Conservation (phyloP, 495 filamentous ascomycete species). For the Aspergillus haitiensis region DNA sequence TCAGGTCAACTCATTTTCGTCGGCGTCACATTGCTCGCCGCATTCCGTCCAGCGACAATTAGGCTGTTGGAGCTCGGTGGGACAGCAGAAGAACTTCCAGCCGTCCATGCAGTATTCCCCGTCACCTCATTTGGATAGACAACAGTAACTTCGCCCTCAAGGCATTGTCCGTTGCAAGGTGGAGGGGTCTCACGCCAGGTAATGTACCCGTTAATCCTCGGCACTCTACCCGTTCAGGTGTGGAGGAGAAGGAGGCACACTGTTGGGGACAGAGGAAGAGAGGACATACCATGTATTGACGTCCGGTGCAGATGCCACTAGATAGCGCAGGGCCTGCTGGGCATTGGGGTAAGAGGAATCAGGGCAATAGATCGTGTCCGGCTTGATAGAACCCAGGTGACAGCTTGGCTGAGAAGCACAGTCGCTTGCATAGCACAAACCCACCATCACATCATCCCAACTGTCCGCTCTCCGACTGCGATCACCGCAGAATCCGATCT, state of each 20-base stretch:
- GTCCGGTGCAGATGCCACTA: constrained; percentile 4
- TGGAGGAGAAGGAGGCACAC: background rate
- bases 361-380: too few species aligned
- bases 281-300: constrained; percentile 4
- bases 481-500: constrained; percentile 4
- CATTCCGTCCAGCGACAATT: constrained; percentile 8
- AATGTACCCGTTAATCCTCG: constrained; percentile 1
- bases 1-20: constrained; percentile 9
- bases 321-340: too few species aligned
- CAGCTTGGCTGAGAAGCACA: too few species aligned
- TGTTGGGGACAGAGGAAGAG: too few species aligned
- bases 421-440: constrained; percentile 7
- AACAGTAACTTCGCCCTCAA: constrained; percentile 1
- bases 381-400: too few species aligned
- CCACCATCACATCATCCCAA: constrained; percentile 5
- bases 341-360: too few species aligned
- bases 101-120: constrained; percentile 1
- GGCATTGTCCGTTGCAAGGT: constrained; percentile 8
- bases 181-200: background rate
- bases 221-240: too few species aligned
- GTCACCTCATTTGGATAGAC: constrained; percentile 7
- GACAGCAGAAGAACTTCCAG: constrained; percentile 8
- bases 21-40: background rate
- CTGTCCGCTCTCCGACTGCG: background rate
- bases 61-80: background rate